Conservation (phyloP, 1,284 basidiomycete species). For the Boletellus deceptivus region DNA sequence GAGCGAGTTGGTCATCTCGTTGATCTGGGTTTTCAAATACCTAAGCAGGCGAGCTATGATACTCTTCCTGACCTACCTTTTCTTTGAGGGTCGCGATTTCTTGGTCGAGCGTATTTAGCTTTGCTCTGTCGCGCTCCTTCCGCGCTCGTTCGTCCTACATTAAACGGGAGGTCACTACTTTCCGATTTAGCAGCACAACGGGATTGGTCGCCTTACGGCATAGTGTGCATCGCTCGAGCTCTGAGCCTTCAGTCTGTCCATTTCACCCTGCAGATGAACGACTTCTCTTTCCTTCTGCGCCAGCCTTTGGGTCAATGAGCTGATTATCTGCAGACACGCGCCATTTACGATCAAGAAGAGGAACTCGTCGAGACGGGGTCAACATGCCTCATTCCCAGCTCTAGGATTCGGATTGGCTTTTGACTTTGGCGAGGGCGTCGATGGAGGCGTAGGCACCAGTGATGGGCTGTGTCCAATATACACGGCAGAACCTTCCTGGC, state of each 20-base stretch:
- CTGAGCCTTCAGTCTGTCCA: slow-evolving; percentile 61
- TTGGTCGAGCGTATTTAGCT: slow-evolving; percentile 73
- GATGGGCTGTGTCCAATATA: slow-evolving; percentile 10
- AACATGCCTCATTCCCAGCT: slow-evolving; percentile 50
- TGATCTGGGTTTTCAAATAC: slow-evolving; percentile 40
- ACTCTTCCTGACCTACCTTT: slow-evolving; percentile 45
- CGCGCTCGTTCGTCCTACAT: slow-evolving; percentile 74
- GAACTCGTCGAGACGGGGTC: neutral
- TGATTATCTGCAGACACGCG: slow-evolving; percentile 49
- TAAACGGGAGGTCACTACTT: neutral
- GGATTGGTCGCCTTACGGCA: slow-evolving; percentile 43
- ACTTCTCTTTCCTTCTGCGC: slow-evolving; percentile 86
- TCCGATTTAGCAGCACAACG: slow-evolving; percentile 2
- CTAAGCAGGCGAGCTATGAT: slow-evolving; percentile 1
- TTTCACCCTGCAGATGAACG: slow-evolving; percentile 66
- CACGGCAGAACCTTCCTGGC: slow-evolving; percentile 20
- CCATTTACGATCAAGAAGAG: neutral
- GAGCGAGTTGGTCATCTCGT: slow-evolving; percentile 50
- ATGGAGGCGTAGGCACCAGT: neutral
- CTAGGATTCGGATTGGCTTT: slow-evolving; percentile 41
- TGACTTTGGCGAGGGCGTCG: slow-evolving; percentile 41
- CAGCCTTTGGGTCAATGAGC: slow-evolving; percentile 79
- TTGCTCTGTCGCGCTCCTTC: slow-evolving; percentile 71
- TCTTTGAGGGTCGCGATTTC: slow-evolving; percentile 74
- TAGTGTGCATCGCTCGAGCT: slow-evolving; percentile 57